phyloP scores from a whole-genome alignment of 1,284 basidiomycete genomes.

The Dichomitus squalens region DNA sequence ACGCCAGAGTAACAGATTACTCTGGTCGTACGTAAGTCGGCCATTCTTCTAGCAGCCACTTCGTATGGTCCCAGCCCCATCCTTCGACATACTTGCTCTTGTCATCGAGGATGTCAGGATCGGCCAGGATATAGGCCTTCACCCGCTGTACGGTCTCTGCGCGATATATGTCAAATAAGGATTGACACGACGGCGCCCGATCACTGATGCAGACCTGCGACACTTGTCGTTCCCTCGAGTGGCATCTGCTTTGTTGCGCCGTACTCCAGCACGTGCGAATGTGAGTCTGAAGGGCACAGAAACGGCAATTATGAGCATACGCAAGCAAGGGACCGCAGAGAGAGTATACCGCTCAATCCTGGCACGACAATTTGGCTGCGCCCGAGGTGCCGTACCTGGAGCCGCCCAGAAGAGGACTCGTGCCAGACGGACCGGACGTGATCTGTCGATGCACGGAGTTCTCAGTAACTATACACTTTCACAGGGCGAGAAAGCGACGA shows the following conservation, averaged over 20 bases:
- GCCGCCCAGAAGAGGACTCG: constrained; percentile 11
- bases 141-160: constrained; percentile 69
- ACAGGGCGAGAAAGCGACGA: neutral
- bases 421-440: constrained; percentile 13
- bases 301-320: neutral
- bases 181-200: neutral
- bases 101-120: constrained; percentile 56
- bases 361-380: constrained; percentile 63
- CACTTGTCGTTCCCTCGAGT: constrained; percentile 64
- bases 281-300: constrained; percentile 61
- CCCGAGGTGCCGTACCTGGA: constrained; percentile 50
- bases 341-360: constrained; percentile 59
- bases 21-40: constrained; percentile 67
- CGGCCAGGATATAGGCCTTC: constrained; percentile 62
- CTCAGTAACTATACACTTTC: neutral
- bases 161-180: neutral
- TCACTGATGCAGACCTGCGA: constrained; percentile 45
- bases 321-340: no score
- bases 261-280: constrained; percentile 80
- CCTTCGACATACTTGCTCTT: constrained; percentile 74
- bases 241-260: constrained; percentile 66
- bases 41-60: constrained; percentile 66
- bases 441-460: constrained; percentile 7
- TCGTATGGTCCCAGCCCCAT: constrained; percentile 92
- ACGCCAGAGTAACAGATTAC: neutral